Evolutionary conservation across 139 green algal genomes (phyloP).

Genomic region (Haematococcus sp.): DNA sequence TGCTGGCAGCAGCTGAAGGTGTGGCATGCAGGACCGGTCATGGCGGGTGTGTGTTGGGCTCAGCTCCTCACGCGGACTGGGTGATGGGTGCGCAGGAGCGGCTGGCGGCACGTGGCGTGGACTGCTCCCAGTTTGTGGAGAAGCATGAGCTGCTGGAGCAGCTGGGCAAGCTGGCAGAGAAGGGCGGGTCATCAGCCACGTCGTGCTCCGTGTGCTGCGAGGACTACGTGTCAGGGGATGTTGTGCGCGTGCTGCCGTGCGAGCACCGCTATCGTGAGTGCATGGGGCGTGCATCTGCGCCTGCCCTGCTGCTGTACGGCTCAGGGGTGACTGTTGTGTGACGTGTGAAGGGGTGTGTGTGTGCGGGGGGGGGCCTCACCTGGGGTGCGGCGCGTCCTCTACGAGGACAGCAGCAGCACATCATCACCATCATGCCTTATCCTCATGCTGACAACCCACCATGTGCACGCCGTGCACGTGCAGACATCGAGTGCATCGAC

Average conservation of each 20-base stretch:
- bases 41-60: too few relatives aligned
- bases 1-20: too few relatives aligned
- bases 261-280: constrained; percentile 45
- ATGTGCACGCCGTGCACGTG: too few relatives aligned
- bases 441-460: too few relatives aligned
- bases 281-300: neutral
- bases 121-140: constrained; percentile 30
- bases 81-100: neutral
- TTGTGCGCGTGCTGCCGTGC: constrained; percentile 56
- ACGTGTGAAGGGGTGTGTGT: neutral
- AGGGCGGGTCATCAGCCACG: constrained; percentile 19
- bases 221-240: constrained; percentile 45
- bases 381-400: too few relatives aligned
- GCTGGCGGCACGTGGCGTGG: constrained; percentile 15
- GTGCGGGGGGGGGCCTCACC: too few relatives aligned
- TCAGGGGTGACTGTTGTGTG: too few relatives aligned
- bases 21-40: too few relatives aligned
- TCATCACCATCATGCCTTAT: too few relatives aligned
- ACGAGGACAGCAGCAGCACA: too few relatives aligned
- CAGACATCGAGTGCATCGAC: constrained; percentile 65
- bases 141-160: constrained; percentile 44
- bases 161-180: constrained; percentile 23
- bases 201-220: constrained; percentile 65
- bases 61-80: too few relatives aligned
- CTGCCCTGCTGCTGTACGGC: neutral